These are phyloP conservation scores for Cyanidioschyzon merolae DNA, from an alignment of 23 red algal genomes.

Conservation along the genomic window DNA sequence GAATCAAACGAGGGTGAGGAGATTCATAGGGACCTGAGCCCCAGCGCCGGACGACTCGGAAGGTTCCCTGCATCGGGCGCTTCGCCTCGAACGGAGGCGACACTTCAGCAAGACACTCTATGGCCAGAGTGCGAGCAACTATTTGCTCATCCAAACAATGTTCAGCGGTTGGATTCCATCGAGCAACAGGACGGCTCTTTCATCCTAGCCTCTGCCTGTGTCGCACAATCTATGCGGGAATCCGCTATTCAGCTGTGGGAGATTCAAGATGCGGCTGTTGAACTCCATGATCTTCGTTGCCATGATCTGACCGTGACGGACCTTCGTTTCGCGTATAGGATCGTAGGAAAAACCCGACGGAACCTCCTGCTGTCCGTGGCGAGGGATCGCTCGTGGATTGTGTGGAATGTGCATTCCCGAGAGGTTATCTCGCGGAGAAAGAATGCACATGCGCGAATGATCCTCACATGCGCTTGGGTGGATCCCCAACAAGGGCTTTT, in stretches of 20 bases:
- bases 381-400: conserved; percentile 23
- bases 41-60: not conserved
- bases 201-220: conserved; percentile 12
- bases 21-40: not conserved
- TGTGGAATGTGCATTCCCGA: not conserved
- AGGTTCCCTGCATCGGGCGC: not conserved
- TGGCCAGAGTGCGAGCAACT: conserved; percentile 26
- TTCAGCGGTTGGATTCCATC: not conserved
- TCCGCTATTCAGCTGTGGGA: conserved; percentile 17
- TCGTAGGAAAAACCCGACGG: not conserved
- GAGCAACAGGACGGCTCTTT: not conserved
- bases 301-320: conserved; percentile 25
- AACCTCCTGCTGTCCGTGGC: conserved; percentile 15
- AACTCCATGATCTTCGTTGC: not conserved
- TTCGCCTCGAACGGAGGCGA: not conserved
- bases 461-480: conserved; percentile 4
- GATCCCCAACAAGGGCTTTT: not conserved
- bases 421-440: not conserved
- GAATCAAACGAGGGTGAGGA: not conserved
- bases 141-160: conserved; percentile 16
- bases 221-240: not conserved
- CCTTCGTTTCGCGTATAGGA: not conserved
- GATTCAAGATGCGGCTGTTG: too few relatives aligned
- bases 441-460: not conserved
- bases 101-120: conserved; percentile 14